Evolutionary conservation across 352 stramenopile genomes (phyloP), one percentile per base, ranked within the genome.

Genomic region (Pythium dissotocum): DNA sequence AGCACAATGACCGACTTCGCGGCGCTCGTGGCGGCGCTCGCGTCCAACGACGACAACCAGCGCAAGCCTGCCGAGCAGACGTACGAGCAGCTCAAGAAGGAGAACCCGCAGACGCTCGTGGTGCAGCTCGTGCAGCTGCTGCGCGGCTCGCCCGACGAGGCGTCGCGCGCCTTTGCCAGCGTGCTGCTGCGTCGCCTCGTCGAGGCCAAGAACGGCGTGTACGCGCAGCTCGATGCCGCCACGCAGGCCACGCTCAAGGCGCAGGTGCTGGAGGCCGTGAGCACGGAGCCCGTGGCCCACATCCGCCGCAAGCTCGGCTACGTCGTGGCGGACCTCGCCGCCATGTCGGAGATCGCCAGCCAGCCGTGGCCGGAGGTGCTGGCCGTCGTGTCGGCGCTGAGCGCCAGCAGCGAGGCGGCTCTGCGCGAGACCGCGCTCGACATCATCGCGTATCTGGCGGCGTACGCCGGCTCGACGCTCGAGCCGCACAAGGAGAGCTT

Each of bases 271-370:
- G 82, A 91, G 58, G 80, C 85, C 21, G 71, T 96, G 12, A 66
- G 71, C 28, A 64, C 57, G 38, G 88, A 96, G 69, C 79, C 88
- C 0, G 70, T 93, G 8, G 77, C 86, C 13, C 81, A 89, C 66
- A 83, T 96, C 64, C 88, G 88, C 36, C 88, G 87, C 69, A 96
- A 96, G 74, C 76, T 96, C 12, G 82, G 77, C 52, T 83, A 96
- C 70, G 69, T 87, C 2, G 77, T 96, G 61, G 88, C 88, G 24
- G 87, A 94, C 61, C 63, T 96, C 28, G 88, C 88, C 13, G 71
- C 76, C 44, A 72, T 89, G 26, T 80, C 73, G 40, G 71, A 82
- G 32, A 79, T 81, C 56, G 76, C 79, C 51, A 67, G 78, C 8
- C 82, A 93, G 66, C 35, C 63, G 6, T 95, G 88, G 88, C 82